Percentiles rank a stretch among this genome's conserved stretches.
phyloP scores from a whole-genome alignment of 371 early-diverging fungal genomes.

The Mycotypha africana region DNA sequence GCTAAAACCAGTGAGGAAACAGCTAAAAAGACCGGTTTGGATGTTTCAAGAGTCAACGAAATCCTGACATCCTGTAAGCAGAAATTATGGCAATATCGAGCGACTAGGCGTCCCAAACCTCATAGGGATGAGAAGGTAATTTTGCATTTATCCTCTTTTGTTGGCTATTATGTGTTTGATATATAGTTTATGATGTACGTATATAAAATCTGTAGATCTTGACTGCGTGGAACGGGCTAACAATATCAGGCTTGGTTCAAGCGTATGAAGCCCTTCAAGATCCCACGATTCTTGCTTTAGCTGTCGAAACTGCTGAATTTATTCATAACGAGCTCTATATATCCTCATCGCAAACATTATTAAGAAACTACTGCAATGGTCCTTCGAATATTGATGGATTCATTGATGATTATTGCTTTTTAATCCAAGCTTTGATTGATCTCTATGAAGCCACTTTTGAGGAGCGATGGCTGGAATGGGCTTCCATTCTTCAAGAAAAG shows the following conservation, averaged over 20 bases:
- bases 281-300: constrained; percentile 22
- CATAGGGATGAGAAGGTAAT: constrained; percentile 60
- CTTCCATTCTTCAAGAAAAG: constrained; percentile 44
- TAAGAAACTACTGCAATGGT: constrained; percentile 47
- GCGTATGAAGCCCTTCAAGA: constrained; percentile 35
- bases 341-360: constrained; percentile 20
- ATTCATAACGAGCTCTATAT: constrained; percentile 43
- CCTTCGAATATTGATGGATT: constrained; percentile 49
- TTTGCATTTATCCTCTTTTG: too few relatives aligned
- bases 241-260: constrained; percentile 48
- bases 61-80: constrained; percentile 23
- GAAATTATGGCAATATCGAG: constrained; percentile 42
- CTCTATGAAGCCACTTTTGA: constrained; percentile 54
- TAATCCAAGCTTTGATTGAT: constrained; percentile 50
- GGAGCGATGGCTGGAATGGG: constrained; percentile 56
- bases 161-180: neutral
- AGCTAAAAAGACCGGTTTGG: constrained; percentile 25
- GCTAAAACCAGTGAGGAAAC: constrained; percentile 36
- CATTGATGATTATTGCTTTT: constrained; percentile 56
- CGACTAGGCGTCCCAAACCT: constrained; percentile 49
- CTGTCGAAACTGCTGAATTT: constrained; percentile 46
- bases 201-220: constrained; percentile 14
- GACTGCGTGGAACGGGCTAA: constrained; percentile 54
- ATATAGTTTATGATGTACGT: neutral
- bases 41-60: constrained; percentile 18